Percentiles rank a stretch among this genome's conserved stretches.
phyloP scores from a whole-genome alignment of 23 red algal genomes.

The Gracilaria caudata region DNA sequence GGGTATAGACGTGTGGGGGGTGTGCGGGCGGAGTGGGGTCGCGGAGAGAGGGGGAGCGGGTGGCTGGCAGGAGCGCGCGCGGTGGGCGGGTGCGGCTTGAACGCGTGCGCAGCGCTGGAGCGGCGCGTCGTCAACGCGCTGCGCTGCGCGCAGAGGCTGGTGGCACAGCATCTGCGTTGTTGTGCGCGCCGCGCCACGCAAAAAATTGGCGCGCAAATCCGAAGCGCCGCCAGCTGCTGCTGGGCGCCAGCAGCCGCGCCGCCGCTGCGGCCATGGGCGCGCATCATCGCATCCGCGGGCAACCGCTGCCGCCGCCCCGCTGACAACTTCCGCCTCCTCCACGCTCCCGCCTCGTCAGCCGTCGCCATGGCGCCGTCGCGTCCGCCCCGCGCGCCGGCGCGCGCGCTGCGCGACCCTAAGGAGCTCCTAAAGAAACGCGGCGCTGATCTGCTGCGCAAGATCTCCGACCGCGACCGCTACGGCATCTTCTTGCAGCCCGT shows the following conservation, averaged over 20 bases:
- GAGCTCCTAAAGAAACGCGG: slow-evolving; percentile 62
- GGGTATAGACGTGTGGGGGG: not conserved
- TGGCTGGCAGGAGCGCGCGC: not conserved
- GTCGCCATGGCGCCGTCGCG: slow-evolving; percentile 61
- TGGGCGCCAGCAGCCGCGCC: too few relatives aligned
- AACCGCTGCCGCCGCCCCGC: not conserved
- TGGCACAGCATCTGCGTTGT: too few relatives aligned
- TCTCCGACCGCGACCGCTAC: slow-evolving; percentile 77
- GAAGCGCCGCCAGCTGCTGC: not conserved
- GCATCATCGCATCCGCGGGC: not conserved
- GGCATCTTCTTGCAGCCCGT: slow-evolving; percentile 86
- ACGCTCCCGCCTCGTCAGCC: not conserved
- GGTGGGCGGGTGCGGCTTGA: not conserved
- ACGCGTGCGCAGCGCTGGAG: not conserved
- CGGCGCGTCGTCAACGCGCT: not conserved
- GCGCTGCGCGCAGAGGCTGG: too few relatives aligned
- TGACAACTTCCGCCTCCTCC: not conserved
- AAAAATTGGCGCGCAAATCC: not conserved
- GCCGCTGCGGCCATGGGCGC: not conserved
- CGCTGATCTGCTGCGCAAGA: slow-evolving; percentile 59
- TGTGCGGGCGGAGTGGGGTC: not conserved
- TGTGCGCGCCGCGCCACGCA: not conserved
- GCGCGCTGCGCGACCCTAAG: slow-evolving; percentile 43
- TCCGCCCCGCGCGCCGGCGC: slow-evolving; percentile 35
- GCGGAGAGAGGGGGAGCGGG: not conserved